Percentiles rank a stretch among this genome's conserved stretches.
Evolutionary conservation across 139 green algal genomes (phyloP).

Genomic region (Haematococcus sp.): DNA sequence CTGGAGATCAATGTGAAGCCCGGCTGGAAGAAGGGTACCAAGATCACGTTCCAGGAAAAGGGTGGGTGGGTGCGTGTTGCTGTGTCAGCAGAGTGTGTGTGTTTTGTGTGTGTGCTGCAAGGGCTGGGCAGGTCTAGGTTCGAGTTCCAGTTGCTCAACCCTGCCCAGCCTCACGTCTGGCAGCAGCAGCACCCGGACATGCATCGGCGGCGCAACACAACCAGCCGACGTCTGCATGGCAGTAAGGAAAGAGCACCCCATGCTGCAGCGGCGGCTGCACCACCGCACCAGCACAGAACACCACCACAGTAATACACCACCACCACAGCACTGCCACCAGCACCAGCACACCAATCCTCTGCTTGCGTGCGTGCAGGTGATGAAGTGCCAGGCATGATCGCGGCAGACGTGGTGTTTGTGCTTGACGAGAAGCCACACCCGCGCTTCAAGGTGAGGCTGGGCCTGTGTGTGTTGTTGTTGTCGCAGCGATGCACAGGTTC

Average conservation of each 20-base stretch:
- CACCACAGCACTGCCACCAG: background rate
- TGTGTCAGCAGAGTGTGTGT: background rate
- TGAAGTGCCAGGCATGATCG: slow-evolving; percentile 65
- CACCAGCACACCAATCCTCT: background rate
- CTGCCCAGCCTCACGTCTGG: too few relatives aligned
- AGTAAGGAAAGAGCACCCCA: background rate
- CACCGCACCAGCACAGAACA: background rate
- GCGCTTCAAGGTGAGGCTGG: slow-evolving; percentile 48
- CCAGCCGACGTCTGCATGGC: too few relatives aligned
- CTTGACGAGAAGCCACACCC: slow-evolving; percentile 89
- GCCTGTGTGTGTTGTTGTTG: too few relatives aligned
- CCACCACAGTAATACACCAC: too few relatives aligned
- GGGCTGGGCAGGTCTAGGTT: too few relatives aligned
- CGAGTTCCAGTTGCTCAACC: too few relatives aligned
- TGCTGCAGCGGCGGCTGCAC: background rate
- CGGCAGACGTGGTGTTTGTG: slow-evolving; percentile 90
- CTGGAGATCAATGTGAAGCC: slow-evolving; percentile 88
- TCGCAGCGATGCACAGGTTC: too few relatives aligned
- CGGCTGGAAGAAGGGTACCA: slow-evolving; percentile 95
- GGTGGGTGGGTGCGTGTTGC: slow-evolving; percentile 29
- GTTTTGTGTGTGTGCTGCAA: background rate
- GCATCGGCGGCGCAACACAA: too few relatives aligned
- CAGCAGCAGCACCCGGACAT: too few relatives aligned
- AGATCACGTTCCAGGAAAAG: slow-evolving; percentile 90
- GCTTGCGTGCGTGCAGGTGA: slow-evolving; percentile 56